Conservation (phyloP, 306 rosid species). For the Crataegus laevigata region DNA sequence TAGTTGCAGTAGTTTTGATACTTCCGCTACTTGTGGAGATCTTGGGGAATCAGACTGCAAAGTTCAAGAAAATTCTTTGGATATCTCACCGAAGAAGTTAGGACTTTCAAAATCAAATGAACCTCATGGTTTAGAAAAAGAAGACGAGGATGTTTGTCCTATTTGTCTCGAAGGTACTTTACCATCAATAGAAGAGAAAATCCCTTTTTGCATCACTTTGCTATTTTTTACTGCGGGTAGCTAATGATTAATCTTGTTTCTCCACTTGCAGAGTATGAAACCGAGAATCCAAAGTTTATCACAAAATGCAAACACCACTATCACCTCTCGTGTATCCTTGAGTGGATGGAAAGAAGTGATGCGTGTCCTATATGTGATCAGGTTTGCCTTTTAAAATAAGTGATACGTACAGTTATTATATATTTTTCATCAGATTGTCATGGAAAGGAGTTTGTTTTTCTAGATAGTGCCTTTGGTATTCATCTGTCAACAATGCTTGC, state of each 20-base stretch:
- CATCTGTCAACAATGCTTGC: neutral
- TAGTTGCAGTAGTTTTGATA: constrained; percentile 46
- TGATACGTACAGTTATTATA: neutral
- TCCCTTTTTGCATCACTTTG: neutral
- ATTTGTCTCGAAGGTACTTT: constrained; percentile 81
- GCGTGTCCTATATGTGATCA: constrained; percentile 72
- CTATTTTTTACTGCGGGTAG: neutral
- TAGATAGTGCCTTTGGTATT: neutral
- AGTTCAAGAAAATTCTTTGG: constrained; percentile 36
- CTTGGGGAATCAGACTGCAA: constrained; percentile 45
- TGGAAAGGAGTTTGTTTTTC: neutral
- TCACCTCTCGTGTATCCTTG: constrained; percentile 75
- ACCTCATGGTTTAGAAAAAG: constrained; percentile 20
- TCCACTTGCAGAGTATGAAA: constrained; percentile 48
- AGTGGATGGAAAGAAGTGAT: constrained; percentile 76
- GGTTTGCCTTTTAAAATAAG: constrained; percentile 28
- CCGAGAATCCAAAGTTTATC: constrained; percentile 47
- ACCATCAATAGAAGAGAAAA: neutral
- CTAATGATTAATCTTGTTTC: constrained; percentile 1
- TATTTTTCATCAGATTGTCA: neutral
- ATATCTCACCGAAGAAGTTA: constrained; percentile 32
- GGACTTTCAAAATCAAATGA: constrained; percentile 37
- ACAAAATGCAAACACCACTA: constrained; percentile 66
- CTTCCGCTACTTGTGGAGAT: constrained; percentile 43
- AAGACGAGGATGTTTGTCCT: constrained; percentile 81